phyloP scores from a whole-genome alignment of 768 basidiomycete genomes.

The Pleurotus tuoliensis region DNA sequence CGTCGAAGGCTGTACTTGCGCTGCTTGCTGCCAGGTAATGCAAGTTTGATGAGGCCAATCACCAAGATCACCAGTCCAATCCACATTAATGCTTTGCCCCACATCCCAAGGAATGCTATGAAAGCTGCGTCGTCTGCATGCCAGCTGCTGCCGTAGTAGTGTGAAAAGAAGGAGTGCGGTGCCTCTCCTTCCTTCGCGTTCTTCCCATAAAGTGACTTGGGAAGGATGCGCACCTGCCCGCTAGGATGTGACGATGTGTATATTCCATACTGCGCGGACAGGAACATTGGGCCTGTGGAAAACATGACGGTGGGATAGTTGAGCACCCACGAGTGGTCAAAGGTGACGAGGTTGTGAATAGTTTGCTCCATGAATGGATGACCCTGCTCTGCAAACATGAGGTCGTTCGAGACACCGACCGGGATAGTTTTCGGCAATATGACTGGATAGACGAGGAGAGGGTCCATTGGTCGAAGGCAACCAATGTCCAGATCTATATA shows the following conservation, averaged over 20 bases:
- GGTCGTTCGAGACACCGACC: constrained; percentile 95
- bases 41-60: constrained; percentile 59
- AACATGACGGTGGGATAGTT: constrained; percentile 99
- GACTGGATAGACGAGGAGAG: constrained; percentile 79
- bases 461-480: constrained; percentile 82
- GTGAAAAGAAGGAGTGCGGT: constrained; percentile 91
- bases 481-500: constrained; percentile 98
- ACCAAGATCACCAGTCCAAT: constrained; percentile 71
- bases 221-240: constrained; percentile 81
- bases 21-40: constrained; percentile 51
- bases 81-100: constrained; percentile 90
- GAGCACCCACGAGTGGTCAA: constrained; percentile 90
- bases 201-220: constrained; percentile 97
- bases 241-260: constrained; percentile 70
- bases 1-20: constrained; percentile 56
- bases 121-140: constrained; percentile 98
- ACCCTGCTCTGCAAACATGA: constrained; percentile 84
- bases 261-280: constrained; percentile 90
- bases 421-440: constrained; percentile 95
- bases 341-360: constrained; percentile 86
- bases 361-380: constrained; percentile 92
- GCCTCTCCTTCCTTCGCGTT: constrained; percentile 82
- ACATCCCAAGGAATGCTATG: constrained; percentile 84
- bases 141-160: constrained; percentile 98
- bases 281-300: constrained; percentile 98